phyloP scores from a whole-genome alignment of 1,284 basidiomycete genomes.

The Cutaneotrichosporon mucoides region DNA sequence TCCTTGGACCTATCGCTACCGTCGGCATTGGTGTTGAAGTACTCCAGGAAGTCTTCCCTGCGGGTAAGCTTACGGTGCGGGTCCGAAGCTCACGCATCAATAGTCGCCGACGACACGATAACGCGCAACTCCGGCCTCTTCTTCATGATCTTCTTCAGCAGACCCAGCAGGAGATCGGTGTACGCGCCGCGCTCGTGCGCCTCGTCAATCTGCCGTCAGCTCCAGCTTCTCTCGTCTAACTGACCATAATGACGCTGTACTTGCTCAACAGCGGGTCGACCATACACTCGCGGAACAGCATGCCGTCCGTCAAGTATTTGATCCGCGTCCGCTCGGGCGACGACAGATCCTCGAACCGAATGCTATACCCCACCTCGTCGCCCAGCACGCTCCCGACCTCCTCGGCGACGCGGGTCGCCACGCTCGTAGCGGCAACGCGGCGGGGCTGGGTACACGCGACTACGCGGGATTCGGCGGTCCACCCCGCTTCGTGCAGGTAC shows the following conservation, averaged over 20 bases:
- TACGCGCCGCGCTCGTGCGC: slow-evolving; percentile 94
- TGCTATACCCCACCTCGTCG: slow-evolving; percentile 94
- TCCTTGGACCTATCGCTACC: slow-evolving; percentile 44
- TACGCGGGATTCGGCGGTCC: slow-evolving; percentile 71
- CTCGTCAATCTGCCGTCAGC: slow-evolving; percentile 72
- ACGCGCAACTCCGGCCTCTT: slow-evolving; percentile 84
- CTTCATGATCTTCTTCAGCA: slow-evolving; percentile 89
- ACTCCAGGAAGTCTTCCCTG: slow-evolving; percentile 71
- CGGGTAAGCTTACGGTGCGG: neutral
- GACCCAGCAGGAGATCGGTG: slow-evolving; percentile 86
- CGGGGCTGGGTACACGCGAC: slow-evolving; percentile 92
- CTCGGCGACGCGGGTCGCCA: slow-evolving; percentile 80
- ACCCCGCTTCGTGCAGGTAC: slow-evolving; percentile 84
- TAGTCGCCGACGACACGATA: slow-evolving; percentile 90
- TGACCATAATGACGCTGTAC: slow-evolving; percentile 92
- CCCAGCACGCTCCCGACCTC: slow-evolving; percentile 86
- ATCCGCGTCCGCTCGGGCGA: slow-evolving; percentile 71
- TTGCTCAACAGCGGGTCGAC: slow-evolving; percentile 80
- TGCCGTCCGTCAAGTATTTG: slow-evolving; percentile 96
- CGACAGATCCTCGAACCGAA: slow-evolving; percentile 93
- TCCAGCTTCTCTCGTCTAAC: slow-evolving; percentile 25
- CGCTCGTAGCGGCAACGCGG: slow-evolving; percentile 89
- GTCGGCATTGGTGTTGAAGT: slow-evolving; percentile 63
- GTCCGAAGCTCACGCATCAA: slow-evolving; percentile 63
- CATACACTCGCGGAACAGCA: slow-evolving; percentile 92